These are phyloP conservation scores for Sarcomyxa edulis DNA, from an alignment of 768 basidiomycete genomes.

Conservation along the genomic window DNA sequence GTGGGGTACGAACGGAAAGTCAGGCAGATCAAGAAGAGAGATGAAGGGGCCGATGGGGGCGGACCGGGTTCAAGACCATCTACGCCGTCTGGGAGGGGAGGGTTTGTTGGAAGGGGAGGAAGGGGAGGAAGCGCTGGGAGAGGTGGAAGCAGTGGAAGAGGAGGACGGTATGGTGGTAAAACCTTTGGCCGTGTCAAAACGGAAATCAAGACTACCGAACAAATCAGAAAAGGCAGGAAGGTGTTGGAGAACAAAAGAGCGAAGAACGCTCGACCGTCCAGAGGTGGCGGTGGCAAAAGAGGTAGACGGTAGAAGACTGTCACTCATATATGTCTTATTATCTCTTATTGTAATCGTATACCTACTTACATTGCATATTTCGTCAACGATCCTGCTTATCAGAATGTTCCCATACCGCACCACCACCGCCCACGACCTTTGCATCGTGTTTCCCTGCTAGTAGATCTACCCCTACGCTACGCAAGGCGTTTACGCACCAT, in stretches of 20 bases:
- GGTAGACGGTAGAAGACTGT: constrained; percentile 26
- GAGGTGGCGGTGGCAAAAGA: constrained; percentile 36
- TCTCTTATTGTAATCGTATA: too few species aligned
- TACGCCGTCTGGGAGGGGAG: too few species aligned
- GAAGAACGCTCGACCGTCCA: constrained; percentile 77
- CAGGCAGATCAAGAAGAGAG: constrained; percentile 57
- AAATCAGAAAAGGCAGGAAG: constrained; percentile 77
- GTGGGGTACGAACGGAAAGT: constrained; percentile 72
- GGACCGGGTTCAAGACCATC: too few species aligned
- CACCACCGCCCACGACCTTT: constrained; percentile 53
- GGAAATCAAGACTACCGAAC: constrained; percentile 83
- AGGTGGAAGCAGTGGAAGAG: constrained; percentile 29
- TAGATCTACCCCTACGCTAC: constrained; percentile 79
- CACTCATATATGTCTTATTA: too few species aligned
- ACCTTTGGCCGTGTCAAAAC: constrained; percentile 60
- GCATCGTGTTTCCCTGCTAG: constrained; percentile 46
- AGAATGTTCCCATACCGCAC: constrained; percentile 81
- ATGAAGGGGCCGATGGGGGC: constrained; percentile 22
- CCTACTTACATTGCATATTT: background rate
- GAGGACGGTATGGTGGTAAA: constrained; percentile 54
- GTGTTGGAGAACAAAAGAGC: constrained; percentile 57
- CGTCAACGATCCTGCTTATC: constrained; percentile 16
- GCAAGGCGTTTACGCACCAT: constrained; percentile 85
- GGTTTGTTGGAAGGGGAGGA: background rate
- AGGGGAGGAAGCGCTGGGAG: constrained; percentile 10